phyloP scores from a whole-genome alignment of 2,329 filamentous ascomycete species.

The Ceratocystis eucalypticola region DNA sequence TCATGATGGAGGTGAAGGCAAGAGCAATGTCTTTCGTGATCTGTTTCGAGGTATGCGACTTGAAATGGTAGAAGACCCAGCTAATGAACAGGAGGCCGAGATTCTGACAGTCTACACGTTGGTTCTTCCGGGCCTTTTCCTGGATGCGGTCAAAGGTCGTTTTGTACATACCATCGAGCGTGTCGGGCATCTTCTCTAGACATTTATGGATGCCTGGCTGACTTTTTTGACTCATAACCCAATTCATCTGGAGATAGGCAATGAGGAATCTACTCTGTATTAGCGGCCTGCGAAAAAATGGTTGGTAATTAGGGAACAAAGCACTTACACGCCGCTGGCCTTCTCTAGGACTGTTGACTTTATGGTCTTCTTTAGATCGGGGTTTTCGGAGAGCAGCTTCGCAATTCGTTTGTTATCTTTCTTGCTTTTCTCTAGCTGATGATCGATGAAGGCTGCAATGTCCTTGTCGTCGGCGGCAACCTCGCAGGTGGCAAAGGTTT shows the following conservation, averaged over 20 bases:
- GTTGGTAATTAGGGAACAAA: neutral
- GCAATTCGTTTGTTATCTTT: neutral
- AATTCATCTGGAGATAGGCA: neutral
- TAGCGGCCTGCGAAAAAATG: neutral
- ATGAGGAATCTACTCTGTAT: neutral
- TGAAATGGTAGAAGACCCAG: neutral
- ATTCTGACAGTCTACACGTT: neutral
- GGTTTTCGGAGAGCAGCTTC: neutral
- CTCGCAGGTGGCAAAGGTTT: neutral
- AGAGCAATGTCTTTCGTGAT: neutral
- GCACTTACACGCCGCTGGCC: neutral
- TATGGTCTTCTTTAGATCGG: neutral
- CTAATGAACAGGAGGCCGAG: neutral
- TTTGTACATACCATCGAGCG: neutral
- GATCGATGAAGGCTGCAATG: neutral
- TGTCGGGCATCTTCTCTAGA: neutral
- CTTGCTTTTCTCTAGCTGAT: neutral
- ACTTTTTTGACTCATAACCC: neutral
- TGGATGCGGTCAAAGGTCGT: neutral
- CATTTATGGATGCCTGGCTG: neutral
- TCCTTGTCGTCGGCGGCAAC: neutral
- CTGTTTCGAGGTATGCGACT: neutral
- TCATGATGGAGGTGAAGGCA: neutral
- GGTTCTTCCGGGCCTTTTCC: neutral
- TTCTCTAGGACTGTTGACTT: neutral